Base-by-base conservation (phyloP, 768 basidiomycete genomes). In the Trichaptum fuscoviolaceum region DNA sequence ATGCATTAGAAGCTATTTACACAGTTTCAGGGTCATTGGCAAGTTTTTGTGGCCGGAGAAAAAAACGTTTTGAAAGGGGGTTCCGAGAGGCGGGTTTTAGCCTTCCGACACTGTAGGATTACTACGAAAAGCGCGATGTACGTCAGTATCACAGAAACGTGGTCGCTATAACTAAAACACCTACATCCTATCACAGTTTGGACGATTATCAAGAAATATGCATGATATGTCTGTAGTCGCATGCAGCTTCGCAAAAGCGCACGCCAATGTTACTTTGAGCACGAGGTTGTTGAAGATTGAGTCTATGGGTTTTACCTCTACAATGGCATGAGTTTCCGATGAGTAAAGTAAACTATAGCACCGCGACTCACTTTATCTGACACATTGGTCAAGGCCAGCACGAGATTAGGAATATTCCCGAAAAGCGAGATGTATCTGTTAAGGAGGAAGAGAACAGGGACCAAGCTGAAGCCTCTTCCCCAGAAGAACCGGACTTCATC, bases 351-450 rank as follows among this genome's bases (percentile, higher is more conserved):
- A n/a, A n/a, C n/a, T n/a, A n/a, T n/a, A n/a, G n/a, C n/a, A n/a
- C n/a, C n/a, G n/a, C n/a, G 10, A 61, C 59, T 15, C 23, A 61
- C 59, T 25, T 61, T 15, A 34, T 25, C 25, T 9, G 59, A 24
- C 17, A 25, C 15, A 1, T 18, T 9, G 1, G 4, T 18, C 30
- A 59, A 67, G 7, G 61, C 18, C 25, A 62, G 35, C 20, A 66
- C 2, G 24, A 70, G 52, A 9, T 67, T 67, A 8, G 70, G 71
- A 24, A 72, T 60, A 61, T 71, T 57, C 20, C 68, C 66, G 8
- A 72, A n/a, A 20, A 72, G 24, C 7, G 66, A 35, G n/a, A 69
- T 3, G 58, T 72, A 72, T 24, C 71, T 68, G 64, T 68, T 68
- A 18, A 69, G 58, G 63, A 72, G 68, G 65, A 69, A 72, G 4